phyloP scores from a whole-genome alignment of 148 eudicot species.

The Dysphania ambrosioides region DNA sequence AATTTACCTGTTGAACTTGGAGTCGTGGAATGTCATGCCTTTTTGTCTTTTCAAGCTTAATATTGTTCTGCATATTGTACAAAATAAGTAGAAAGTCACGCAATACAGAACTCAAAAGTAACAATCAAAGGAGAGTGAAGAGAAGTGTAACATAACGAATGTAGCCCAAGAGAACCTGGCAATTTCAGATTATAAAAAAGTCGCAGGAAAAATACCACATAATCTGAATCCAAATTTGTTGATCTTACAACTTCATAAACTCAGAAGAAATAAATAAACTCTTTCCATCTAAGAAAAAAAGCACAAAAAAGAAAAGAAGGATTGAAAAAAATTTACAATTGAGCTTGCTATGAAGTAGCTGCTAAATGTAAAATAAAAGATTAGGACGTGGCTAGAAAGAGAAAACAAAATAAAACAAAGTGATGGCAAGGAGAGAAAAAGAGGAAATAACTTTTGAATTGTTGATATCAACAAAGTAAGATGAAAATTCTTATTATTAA shows the following conservation, averaged over 20 bases:
- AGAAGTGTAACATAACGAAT: neutral
- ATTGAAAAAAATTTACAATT: too few species aligned
- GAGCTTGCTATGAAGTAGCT: neutral
- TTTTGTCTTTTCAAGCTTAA: slow-evolving; percentile 48
- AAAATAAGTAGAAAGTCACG: slow-evolving; percentile 12
- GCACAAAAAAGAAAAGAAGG: too few species aligned
- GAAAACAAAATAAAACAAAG: neutral
- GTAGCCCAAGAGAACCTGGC: too few species aligned
- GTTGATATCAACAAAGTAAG: neutral
- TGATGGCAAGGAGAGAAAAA: neutral
- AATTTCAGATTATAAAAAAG: too few species aligned
- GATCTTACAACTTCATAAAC: neutral
- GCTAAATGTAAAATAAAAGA: too few species aligned
- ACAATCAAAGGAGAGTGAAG: neutral
- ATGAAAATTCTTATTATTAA: neutral
- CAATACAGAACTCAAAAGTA: neutral
- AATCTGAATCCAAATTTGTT: neutral
- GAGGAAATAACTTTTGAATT: neutral
- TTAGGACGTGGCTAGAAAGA: neutral
- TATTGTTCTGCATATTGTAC: slow-evolving; percentile 61
- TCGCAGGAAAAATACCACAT: too few species aligned
- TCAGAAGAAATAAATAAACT: neutral
- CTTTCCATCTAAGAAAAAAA: too few species aligned
- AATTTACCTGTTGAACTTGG: slow-evolving; percentile 51
- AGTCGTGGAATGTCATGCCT: slow-evolving; percentile 85